phyloP scores from a whole-genome alignment of 805 yeast genomes.

The Suhomyces sp. region DNA sequence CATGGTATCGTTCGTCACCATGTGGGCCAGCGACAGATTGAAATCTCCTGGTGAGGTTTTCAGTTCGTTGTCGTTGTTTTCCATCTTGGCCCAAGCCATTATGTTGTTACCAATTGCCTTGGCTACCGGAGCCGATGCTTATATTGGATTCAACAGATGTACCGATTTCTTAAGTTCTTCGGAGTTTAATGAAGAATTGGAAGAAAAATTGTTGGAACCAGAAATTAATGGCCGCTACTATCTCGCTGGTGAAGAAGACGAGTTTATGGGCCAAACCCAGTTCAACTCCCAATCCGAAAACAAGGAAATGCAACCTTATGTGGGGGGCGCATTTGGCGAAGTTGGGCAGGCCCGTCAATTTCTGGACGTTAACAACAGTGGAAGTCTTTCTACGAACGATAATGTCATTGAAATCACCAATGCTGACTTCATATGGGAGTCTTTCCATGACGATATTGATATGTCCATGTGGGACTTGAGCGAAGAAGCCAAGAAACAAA shows the following conservation, averaged over 20 bases:
- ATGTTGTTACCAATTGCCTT: slow-evolving; percentile 44
- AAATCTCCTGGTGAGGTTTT: slow-evolving; percentile 39
- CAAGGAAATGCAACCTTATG: not conserved
- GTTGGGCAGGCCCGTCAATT: not conserved
- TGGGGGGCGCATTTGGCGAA: not conserved
- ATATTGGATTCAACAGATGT: slow-evolving; percentile 34
- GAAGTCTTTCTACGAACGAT: not conserved
- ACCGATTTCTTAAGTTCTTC: slow-evolving; percentile 19
- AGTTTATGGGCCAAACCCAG: slow-evolving; percentile 5
- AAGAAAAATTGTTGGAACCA: slow-evolving; percentile 6
- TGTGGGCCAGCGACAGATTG: slow-evolving; percentile 44
- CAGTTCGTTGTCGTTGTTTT: slow-evolving; percentile 40
- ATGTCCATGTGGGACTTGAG: slow-evolving; percentile 22
- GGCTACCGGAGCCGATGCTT: slow-evolving; percentile 45
- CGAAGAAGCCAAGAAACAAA: slow-evolving; percentile 8
- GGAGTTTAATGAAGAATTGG: slow-evolving; percentile 14
- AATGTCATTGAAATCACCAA: slow-evolving; percentile 20
- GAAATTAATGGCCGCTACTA: not conserved
- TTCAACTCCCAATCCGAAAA: not conserved
- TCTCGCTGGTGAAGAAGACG: slow-evolving; percentile 2
- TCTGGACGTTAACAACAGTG: not conserved
- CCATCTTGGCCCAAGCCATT: slow-evolving; percentile 43
- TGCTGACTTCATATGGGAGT: slow-evolving; percentile 33
- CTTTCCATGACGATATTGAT: slow-evolving; percentile 23
- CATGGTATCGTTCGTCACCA: slow-evolving; percentile 42